A percentile compares a stretch with the other conserved stretches of the same genome.
Conservation (phyloP, 2,329 filamentous ascomycete genomes). For the Clonostachys chloroleuca region DNA sequence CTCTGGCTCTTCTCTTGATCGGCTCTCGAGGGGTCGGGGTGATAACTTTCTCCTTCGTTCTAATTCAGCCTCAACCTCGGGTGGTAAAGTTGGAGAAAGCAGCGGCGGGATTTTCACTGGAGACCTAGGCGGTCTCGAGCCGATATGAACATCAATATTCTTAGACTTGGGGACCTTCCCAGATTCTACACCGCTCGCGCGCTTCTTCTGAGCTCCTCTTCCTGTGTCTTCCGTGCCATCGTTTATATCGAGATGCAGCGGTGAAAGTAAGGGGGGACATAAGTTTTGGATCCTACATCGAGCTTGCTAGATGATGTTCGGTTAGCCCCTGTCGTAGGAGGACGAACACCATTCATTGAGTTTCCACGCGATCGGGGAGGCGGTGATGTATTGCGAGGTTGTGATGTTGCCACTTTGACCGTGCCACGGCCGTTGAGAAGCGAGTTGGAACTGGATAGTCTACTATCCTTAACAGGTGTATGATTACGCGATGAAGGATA, state of each 20-base stretch:
- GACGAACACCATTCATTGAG: constrained; percentile 32
- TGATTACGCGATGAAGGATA: constrained; percentile 18
- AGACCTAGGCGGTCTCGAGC: constrained; percentile 29
- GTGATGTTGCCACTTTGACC: constrained; percentile 18
- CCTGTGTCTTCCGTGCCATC: constrained; percentile 22
- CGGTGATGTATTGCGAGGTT: constrained; percentile 14
- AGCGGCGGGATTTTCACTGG: constrained; percentile 38
- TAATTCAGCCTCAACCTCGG: constrained; percentile 38
- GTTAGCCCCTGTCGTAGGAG: constrained; percentile 16
- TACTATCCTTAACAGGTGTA: constrained; percentile 17
- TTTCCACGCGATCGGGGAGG: constrained; percentile 32
- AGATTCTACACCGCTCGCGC: constrained; percentile 1
- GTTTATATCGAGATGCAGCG: constrained; percentile 40
- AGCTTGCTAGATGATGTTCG: constrained; percentile 29
- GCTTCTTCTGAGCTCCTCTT: constrained; percentile 15
- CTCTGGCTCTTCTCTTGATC: background rate
- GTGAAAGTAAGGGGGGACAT: constrained; percentile 50
- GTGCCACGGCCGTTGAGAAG: constrained; percentile 29
- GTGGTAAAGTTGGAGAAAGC: constrained; percentile 52
- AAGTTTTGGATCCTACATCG: constrained; percentile 28
- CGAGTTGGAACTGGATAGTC: constrained; percentile 13
- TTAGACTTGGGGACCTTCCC: constrained; percentile 21
- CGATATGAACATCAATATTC: constrained; percentile 15
- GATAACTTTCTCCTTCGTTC: constrained; percentile 21
- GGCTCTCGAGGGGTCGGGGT: constrained; percentile 8